These are phyloP conservation scores for Entomortierella chlamydospora DNA, from an alignment of 192 early-diverging fungal species.

Conservation along the genomic window DNA sequence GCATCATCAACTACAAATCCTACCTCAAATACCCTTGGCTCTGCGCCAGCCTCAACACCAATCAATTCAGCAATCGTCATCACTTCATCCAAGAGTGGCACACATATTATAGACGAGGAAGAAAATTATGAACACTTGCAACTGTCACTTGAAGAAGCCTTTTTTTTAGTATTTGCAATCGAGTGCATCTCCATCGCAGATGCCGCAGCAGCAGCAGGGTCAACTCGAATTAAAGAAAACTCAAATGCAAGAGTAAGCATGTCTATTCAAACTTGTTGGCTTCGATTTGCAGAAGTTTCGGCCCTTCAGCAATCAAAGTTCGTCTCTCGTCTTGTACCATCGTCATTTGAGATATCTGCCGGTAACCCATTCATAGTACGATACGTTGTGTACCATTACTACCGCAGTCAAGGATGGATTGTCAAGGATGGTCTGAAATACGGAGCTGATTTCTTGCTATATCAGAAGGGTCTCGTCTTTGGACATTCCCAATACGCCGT, in stretches of 20 bases:
- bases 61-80: too few species aligned
- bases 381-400: constrained; percentile 88
- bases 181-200: constrained; percentile 63
- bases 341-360: not conserved
- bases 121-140: constrained; percentile 69
- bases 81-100: not conserved
- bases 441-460: constrained; percentile 80
- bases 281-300: constrained; percentile 31
- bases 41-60: not conserved
- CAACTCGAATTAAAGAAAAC: not conserved
- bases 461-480: constrained; percentile 67
- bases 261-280: constrained; percentile 57
- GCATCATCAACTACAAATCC: not conserved
- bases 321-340: not conserved
- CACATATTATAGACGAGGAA: not conserved
- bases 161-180: constrained; percentile 75
- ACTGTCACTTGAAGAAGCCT: constrained; percentile 77
- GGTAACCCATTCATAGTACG: constrained; percentile 66
- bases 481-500: constrained; percentile 65
- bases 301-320: not conserved
- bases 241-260: constrained; percentile 1
- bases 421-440: constrained; percentile 88
- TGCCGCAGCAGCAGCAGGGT: constrained; percentile 26
- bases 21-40: not conserved
- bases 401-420: constrained; percentile 84